Evolutionary conservation across 352 stramenopile genomes (phyloP).

Genomic region (Pythium phragmiticola): DNA sequence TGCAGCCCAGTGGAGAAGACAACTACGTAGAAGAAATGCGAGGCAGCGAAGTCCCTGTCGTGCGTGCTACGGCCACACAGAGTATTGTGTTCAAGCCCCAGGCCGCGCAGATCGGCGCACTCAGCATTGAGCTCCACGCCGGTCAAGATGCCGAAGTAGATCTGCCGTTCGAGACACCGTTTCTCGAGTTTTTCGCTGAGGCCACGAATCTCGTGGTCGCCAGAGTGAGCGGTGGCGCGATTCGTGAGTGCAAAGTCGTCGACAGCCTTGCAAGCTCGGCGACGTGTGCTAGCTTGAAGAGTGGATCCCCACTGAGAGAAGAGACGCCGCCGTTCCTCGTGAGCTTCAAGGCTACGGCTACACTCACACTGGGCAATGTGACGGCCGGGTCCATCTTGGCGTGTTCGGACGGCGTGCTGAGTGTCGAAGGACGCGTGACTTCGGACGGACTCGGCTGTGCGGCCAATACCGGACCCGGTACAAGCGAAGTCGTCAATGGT

Average conservation of each 20-base stretch:
- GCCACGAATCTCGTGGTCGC: constrained; percentile 23
- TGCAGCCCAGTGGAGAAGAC: constrained; percentile 23
- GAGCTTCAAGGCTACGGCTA: constrained; percentile 20
- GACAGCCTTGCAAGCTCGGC: constrained; percentile 7
- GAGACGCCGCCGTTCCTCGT: constrained; percentile 23
- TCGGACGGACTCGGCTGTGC: constrained; percentile 31
- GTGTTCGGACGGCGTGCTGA: constrained; percentile 27
- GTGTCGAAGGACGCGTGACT: constrained; percentile 27
- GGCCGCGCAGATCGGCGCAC: constrained; percentile 21
- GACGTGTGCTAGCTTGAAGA: constrained; percentile 4
- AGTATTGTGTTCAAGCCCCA: constrained; percentile 26
- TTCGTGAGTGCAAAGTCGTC: constrained; percentile 27
- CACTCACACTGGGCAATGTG: constrained; percentile 28
- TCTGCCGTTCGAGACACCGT: constrained; percentile 27
- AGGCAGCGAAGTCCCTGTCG: constrained; percentile 4
- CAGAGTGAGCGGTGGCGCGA: constrained; percentile 17
- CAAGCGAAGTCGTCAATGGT: constrained; percentile 17
- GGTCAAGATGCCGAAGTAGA: constrained; percentile 25
- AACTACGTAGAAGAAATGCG: background rate
- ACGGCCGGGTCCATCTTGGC: constrained; percentile 29
- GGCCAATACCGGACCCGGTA: constrained; percentile 26
- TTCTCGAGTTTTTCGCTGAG: constrained; percentile 16
- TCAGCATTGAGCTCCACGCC: constrained; percentile 23
- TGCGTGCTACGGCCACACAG: constrained; percentile 6
- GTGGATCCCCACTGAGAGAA: background rate